Percentiles rank a stretch among this genome's conserved stretches.
Conservation (phyloP, 2,329 filamentous ascomycete species). For the Karstenula rhodostoma region DNA sequence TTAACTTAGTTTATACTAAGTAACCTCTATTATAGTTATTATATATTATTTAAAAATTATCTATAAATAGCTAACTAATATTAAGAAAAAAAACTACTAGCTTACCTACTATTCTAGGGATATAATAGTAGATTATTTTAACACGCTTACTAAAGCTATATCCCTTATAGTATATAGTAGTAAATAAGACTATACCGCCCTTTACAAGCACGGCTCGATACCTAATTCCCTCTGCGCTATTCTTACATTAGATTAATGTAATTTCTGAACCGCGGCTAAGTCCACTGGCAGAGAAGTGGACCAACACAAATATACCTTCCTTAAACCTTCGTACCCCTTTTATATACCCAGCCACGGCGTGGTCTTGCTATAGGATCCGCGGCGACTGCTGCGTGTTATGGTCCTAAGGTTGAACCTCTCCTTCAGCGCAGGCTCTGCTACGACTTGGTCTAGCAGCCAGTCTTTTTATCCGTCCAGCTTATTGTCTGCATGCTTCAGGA, state of each 20-base stretch:
- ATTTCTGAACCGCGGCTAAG: slow-evolving; percentile 24
- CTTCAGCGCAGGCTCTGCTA: not conserved
- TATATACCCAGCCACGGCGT: no score
- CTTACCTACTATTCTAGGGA: no score
- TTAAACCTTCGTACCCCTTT: no score
- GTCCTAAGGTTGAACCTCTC: slow-evolving; percentile 10
- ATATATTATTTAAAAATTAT: no score
- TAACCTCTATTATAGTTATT: no score
- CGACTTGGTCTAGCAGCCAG: slow-evolving; percentile 2
- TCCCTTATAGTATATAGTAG: slow-evolving; percentile 24
- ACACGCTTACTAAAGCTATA: slow-evolving; percentile 3
- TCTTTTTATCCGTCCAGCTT: not conserved
- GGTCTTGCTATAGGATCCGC: no score
- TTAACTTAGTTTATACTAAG: no score
- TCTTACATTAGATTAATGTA: slow-evolving; percentile 15
- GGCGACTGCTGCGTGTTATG: not conserved
- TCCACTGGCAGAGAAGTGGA: slow-evolving; percentile 22
- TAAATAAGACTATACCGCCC: slow-evolving; percentile 18
- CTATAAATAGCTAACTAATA: no score
- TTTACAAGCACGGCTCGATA: slow-evolving; percentile 20
- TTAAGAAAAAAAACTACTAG: no score
- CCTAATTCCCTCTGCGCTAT: slow-evolving; percentile 19
- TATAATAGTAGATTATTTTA: no score
- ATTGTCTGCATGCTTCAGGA: no score
- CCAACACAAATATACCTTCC: not conserved